Evolutionary conservation across 768 basidiomycete genomes (phyloP).

Genomic region (Coprinopsis cinerea): DNA sequence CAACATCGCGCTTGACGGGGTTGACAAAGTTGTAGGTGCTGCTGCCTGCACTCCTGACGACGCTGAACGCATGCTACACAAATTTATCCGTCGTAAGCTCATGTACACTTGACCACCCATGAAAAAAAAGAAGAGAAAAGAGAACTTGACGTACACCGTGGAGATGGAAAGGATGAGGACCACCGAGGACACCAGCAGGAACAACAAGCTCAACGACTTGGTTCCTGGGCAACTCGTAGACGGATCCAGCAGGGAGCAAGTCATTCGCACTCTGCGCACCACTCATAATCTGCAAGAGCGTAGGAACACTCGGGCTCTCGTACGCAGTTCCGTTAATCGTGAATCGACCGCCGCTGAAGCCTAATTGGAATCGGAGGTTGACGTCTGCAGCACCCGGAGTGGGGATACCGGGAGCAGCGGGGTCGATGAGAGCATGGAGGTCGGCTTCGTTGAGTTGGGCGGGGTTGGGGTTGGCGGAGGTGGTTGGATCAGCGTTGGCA

Average conservation of each 20-base stretch:
- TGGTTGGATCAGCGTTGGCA: slow-evolving; percentile 31
- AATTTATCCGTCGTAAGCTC: too few species aligned
- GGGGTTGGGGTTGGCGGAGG: slow-evolving; percentile 17
- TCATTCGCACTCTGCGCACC: slow-evolving; percentile 31
- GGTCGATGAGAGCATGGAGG: slow-evolving; percentile 27
- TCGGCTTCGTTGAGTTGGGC: slow-evolving; percentile 30
- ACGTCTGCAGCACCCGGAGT: neutral
- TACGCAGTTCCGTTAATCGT: neutral
- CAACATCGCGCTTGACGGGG: slow-evolving; percentile 55
- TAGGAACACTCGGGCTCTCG: slow-evolving; percentile 31
- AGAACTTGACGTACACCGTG: slow-evolving; percentile 36
- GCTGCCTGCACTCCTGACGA: slow-evolving; percentile 37
- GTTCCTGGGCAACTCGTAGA: slow-evolving; percentile 39
- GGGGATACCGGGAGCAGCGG: slow-evolving; percentile 6
- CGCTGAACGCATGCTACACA: slow-evolving; percentile 29
- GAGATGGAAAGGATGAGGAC: slow-evolving; percentile 39
- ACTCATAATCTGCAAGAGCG: slow-evolving; percentile 45
- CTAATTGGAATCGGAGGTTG: slow-evolving; percentile 23
- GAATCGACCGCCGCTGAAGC: slow-evolving; percentile 19
- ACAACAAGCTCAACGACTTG: slow-evolving; percentile 44
- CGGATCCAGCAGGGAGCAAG: slow-evolving; percentile 35
- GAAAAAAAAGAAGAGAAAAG: too few species aligned
- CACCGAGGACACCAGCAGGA: slow-evolving; percentile 22
- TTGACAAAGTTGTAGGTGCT: slow-evolving; percentile 39
- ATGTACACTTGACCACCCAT: too few species aligned